These are phyloP conservation scores for Phalaenopsis aphrodite DNA, from an alignment of 106 monocot species.

Conservation along the genomic window DNA sequence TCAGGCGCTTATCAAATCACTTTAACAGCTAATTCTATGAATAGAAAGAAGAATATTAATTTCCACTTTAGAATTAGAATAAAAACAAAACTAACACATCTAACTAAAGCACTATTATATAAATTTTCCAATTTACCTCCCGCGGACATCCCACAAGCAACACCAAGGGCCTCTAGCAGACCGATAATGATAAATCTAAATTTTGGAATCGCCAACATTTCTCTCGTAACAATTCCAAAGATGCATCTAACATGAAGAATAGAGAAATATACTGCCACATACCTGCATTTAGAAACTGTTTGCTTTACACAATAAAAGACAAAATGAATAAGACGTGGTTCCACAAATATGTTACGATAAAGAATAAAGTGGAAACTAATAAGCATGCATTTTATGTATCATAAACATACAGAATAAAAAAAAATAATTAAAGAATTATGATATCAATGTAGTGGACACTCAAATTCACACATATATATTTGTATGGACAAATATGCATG, in stretches of 20 bases:
- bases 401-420: background rate
- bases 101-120: background rate
- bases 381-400: background rate
- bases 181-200: slow-evolving; percentile 73
- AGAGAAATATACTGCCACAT: slow-evolving; percentile 81
- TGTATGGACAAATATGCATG: too few species aligned
- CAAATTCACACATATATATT: too few species aligned
- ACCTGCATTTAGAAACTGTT: slow-evolving; percentile 35
- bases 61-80: background rate
- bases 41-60: background rate
- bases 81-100: background rate
- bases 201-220: slow-evolving; percentile 84
- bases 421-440: too few species aligned
- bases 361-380: background rate
- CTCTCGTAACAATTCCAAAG: slow-evolving; percentile 64
- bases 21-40: background rate
- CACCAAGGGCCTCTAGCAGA: slow-evolving; percentile 82
- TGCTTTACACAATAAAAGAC: background rate
- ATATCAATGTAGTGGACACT: too few species aligned
- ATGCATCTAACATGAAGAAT: slow-evolving; percentile 65
- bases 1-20: background rate
- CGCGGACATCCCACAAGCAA: slow-evolving; percentile 89
- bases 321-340: background rate
- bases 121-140: slow-evolving; percentile 45
- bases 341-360: background rate